Percentiles rank a stretch among this genome's conserved stretches.
These are phyloP conservation scores for Glonium stellatum DNA, from an alignment of 495 filamentous ascomycete species.

Conservation along the genomic window DNA sequence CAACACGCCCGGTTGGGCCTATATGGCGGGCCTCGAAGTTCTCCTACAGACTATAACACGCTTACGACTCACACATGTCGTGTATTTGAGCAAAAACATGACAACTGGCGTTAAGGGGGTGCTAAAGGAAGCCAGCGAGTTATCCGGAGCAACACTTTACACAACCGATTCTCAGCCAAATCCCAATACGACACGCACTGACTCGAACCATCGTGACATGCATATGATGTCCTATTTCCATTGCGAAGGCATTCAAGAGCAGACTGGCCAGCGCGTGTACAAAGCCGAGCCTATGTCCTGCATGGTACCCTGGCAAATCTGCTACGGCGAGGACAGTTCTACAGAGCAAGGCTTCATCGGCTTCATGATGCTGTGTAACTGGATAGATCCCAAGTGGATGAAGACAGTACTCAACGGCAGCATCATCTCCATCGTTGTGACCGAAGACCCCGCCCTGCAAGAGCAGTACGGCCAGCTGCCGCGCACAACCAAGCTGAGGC, in stretches of 20 bases:
- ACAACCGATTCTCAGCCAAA: background rate
- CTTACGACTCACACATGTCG: conserved; percentile 59
- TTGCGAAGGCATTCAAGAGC: conserved; percentile 1
- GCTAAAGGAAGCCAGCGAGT: background rate
- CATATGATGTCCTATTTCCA: conserved; percentile 73
- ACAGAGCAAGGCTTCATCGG: conserved; percentile 10
- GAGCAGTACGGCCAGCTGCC: conserved; percentile 1
- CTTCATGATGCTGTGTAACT: conserved; percentile 15
- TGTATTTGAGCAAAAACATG: conserved; percentile 43
- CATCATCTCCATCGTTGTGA: conserved; percentile 18
- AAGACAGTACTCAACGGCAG: conserved; percentile 10
- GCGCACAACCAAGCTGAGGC: conserved; percentile 8
- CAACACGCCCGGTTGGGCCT: conserved; percentile 80
- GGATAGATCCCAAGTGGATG: conserved; percentile 1
- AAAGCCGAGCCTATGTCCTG: conserved; percentile 42
- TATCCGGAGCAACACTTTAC: background rate
- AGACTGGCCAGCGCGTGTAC: conserved; percentile 47
- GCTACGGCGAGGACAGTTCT: conserved; percentile 42
- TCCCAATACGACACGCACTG: conserved; percentile 5
- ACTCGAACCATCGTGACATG: conserved; percentile 55
- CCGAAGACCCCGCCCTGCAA: conserved; percentile 2
- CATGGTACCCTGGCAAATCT: conserved; percentile 47
- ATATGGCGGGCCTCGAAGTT: conserved; percentile 63
- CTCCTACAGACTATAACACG: conserved; percentile 54
- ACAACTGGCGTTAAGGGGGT: background rate